phyloP scores from a whole-genome alignment of 805 yeast genomes.

The Hanseniaspora valbyensis region DNA sequence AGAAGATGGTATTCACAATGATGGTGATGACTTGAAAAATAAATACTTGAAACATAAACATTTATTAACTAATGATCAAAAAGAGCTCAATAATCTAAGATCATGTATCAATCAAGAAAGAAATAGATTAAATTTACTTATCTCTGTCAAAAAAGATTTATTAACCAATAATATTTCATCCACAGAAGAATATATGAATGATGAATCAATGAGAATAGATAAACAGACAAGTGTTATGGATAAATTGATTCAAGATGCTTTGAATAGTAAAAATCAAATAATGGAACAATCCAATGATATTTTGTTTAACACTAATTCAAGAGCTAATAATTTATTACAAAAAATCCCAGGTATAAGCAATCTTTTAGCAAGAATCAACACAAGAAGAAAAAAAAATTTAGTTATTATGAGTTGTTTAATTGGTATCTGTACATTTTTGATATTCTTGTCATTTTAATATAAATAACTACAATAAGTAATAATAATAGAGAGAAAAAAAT shows the following conservation, averaged over 20 bases:
- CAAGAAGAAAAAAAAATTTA: constrained; percentile 80
- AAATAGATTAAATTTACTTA: constrained; percentile 59
- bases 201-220: constrained; percentile 66
- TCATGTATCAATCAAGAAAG: constrained; percentile 59
- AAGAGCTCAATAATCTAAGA: constrained; percentile 50
- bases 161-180: constrained; percentile 33
- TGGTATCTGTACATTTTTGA: constrained; percentile 55
- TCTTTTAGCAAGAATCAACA: constrained; percentile 66
- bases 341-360: constrained; percentile 75
- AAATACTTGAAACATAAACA: constrained; percentile 44
- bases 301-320: constrained; percentile 52
- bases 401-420: constrained; percentile 69
- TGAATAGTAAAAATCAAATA: constrained; percentile 79
- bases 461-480: too few relatives aligned
- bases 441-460: constrained; percentile 42
- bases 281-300: constrained; percentile 50
- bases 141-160: constrained; percentile 70
- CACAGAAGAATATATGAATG: constrained; percentile 64
- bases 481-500: too few relatives aligned
- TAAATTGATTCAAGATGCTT: constrained; percentile 69
- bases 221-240: constrained; percentile 68
- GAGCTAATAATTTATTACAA: constrained; percentile 49
- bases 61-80: constrained; percentile 55
- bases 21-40: neutral
- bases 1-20: constrained; percentile 52